phyloP scores from a whole-genome alignment of 176 grass and related monocot genomes.

The Rhynchospora pubera region DNA sequence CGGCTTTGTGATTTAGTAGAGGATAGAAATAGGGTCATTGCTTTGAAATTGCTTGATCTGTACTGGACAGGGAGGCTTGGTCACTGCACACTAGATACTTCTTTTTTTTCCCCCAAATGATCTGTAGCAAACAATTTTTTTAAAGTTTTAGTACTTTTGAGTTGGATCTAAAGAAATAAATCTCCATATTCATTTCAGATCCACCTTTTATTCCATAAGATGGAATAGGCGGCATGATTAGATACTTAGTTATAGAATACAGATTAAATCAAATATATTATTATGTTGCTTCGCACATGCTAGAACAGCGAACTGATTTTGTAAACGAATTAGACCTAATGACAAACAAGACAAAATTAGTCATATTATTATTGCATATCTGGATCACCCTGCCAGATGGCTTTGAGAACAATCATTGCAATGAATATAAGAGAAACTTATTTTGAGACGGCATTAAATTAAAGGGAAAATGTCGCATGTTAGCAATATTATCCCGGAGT shows the following conservation, averaged over 20 bases:
- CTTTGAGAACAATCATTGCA: no score
- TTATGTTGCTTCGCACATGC: no score
- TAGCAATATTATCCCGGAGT: background rate
- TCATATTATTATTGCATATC: no score
- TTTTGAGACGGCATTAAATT: background rate
- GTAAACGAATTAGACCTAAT: no score
- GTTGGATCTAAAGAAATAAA: background rate
- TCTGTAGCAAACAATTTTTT: constrained; percentile 20
- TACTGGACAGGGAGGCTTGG: constrained; percentile 74
- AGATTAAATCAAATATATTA: no score
- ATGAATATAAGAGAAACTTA: no score
- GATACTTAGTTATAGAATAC: no score
- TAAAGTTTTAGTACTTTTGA: background rate
- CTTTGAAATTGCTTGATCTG: constrained; percentile 56
- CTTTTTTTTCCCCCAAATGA: constrained; percentile 16
- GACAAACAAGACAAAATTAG: no score
- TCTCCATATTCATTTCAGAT: no score
- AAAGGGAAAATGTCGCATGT: background rate
- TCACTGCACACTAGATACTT: constrained; percentile 43
- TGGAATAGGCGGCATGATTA: background rate
- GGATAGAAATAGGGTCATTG: constrained; percentile 29
- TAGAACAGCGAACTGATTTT: no score
- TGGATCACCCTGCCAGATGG: no score
- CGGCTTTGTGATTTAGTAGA: constrained; percentile 33
- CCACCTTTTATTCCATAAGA: background rate